phyloP scores from a whole-genome alignment of 805 yeast species.

The Millerago galiae region DNA sequence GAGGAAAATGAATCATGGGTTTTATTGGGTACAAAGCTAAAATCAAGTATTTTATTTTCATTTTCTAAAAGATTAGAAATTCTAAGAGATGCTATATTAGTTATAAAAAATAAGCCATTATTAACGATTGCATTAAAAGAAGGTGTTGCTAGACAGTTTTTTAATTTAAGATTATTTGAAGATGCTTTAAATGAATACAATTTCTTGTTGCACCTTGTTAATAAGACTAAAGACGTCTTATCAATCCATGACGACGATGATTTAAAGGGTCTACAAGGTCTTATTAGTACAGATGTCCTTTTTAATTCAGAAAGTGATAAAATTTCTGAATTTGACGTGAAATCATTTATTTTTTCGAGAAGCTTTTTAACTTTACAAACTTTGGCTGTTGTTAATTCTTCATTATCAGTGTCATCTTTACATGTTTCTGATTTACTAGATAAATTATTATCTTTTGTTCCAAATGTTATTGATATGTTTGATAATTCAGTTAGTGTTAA shows the following conservation, averaged over 20 bases:
- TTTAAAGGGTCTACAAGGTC: not conserved
- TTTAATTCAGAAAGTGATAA: conserved; percentile 11
- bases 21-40: conserved; percentile 37
- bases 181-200: conserved; percentile 54
- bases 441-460: conserved; percentile 29
- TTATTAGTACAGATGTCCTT: not conserved
- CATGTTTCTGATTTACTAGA: conserved; percentile 34
- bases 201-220: conserved; percentile 32
- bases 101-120: not conserved
- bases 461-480: conserved; percentile 29
- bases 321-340: conserved; percentile 25
- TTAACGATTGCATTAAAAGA: conserved; percentile 35
- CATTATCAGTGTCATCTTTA: conserved; percentile 36
- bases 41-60: conserved; percentile 44
- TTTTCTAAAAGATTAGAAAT: conserved; percentile 39
- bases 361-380: conserved; percentile 18
- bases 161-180: conserved; percentile 49
- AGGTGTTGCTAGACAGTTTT: conserved; percentile 44
- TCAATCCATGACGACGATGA: not conserved
- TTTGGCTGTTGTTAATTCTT: conserved; percentile 26
- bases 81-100: conserved; percentile 3
- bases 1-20: conserved; percentile 49
- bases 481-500: conserved; percentile 23
- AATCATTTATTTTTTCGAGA: conserved; percentile 13
- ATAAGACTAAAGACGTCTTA: conserved; percentile 12